Evolutionary conservation across 163 green algal species (phyloP), one percentile per base, ranked within the genome.

Genomic region (Trebouxia gelatinosa): DNA sequence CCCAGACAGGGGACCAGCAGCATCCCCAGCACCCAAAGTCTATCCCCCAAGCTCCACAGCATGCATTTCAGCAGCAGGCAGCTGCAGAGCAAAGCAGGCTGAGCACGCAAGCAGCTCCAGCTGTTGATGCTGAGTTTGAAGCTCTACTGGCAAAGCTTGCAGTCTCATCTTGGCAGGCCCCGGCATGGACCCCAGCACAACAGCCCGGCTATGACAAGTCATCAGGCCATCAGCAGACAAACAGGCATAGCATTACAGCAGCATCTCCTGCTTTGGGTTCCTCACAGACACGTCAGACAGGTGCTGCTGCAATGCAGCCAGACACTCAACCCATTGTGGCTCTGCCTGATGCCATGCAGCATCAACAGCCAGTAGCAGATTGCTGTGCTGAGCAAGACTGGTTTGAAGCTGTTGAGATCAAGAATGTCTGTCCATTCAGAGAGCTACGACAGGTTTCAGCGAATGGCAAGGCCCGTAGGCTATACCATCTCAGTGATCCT

Each of bases 351-450:
- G n/a, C n/a, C n/a, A n/a, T n/a, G n/a, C n/a, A n/a, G n/a, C n/a
- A n/a, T n/a, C n/a, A n/a, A n/a, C n/a, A n/a, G n/a, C n/a, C n/a
- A n/a, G n/a, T n/a, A n/a, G n/a, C n/a, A n/a, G n/a, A n/a, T n/a
- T n/a, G n/a, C n/a, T n/a, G n/a, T n/a, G n/a, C n/a, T n/a, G n/a
- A n/a, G n/a, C n/a, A n/a, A n/a, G 62, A 54, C 2, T 76, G 68
- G 68, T 38, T 61, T 46, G 84, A 92, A 77, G 81, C 85, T 32
- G 86, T 94, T 7, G 90, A 94, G 70, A 85, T 93, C 50, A 94
- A 94, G 79, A 93, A 92, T 76, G 82, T 82, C 6, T 90, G 84
- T 35, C 90, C 90, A 34, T 94, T 93, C 48, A 32, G 66, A 37
- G 75, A 78, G 54, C 71, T 62, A 35, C 59, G 46, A 7, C 61